Percentiles rank a stretch among this genome's conserved stretches.
phyloP scores from a whole-genome alignment of 305 asterid species.

The Fraxinus platypoda region DNA sequence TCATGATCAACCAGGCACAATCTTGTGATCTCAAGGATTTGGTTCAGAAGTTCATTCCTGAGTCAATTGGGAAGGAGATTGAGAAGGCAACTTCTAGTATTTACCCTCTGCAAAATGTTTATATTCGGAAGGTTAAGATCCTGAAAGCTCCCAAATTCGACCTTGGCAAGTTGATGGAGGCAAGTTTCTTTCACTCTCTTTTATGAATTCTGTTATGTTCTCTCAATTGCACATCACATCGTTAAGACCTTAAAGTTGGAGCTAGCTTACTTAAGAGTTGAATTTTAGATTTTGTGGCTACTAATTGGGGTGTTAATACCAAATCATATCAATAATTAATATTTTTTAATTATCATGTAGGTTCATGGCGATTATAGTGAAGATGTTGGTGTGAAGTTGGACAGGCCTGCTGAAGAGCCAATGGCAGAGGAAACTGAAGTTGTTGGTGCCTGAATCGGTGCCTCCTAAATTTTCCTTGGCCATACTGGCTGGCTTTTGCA shows the following conservation, averaged over 20 bases:
- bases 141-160: conserved; percentile 88
- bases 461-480: not conserved
- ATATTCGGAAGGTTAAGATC: conserved; percentile 75
- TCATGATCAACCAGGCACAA: too few relatives aligned
- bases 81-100: conserved; percentile 84
- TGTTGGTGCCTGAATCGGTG: conserved; percentile 42
- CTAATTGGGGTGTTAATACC: not conserved
- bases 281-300: not conserved
- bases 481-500: not conserved
- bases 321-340: not conserved
- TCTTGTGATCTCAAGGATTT: too few relatives aligned
- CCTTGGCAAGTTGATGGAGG: conserved; percentile 85
- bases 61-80: conserved; percentile 79
- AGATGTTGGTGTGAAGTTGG: conserved; percentile 63
- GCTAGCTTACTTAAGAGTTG: not conserved
- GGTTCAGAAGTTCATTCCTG: conserved; percentile 48
- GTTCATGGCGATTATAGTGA: conserved; percentile 64
- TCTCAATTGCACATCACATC: not conserved
- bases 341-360: conserved; percentile 24
- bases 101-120: conserved; percentile 82
- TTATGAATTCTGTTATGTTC: not conserved
- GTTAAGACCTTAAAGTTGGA: not conserved
- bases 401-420: conserved; percentile 60
- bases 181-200: not conserved
- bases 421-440: conserved; percentile 50